phyloP scores from a whole-genome alignment of 1,139 yeast genomes.

The Yamadazyma songkhlaensis region DNA sequence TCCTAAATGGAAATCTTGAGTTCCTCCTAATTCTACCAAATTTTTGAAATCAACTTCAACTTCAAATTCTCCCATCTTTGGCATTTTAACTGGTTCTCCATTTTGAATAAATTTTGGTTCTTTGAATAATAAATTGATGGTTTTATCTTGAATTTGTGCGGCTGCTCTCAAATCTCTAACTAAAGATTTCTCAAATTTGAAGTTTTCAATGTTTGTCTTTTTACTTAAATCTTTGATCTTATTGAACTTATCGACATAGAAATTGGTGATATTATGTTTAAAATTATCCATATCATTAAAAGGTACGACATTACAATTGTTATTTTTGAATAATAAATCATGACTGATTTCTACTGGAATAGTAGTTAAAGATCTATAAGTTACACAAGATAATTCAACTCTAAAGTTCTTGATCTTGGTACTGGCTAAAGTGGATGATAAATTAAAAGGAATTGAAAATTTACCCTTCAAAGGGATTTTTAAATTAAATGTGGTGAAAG shows the following conservation, averaged over 20 bases:
- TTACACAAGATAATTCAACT: slow-evolving; percentile 33
- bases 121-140: slow-evolving; percentile 16
- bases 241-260: slow-evolving; percentile 19
- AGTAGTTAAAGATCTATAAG: slow-evolving; percentile 29
- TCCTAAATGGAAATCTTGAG: slow-evolving; percentile 25
- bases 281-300: slow-evolving; percentile 26
- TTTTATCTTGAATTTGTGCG: slow-evolving; percentile 25
- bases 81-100: slow-evolving; percentile 1
- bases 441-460: slow-evolving; percentile 24
- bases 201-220: slow-evolving; percentile 23
- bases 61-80: slow-evolving; percentile 7
- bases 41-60: slow-evolving; percentile 9
- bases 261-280: slow-evolving; percentile 20
- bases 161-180: slow-evolving; percentile 31
- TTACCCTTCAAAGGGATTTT: slow-evolving; percentile 28
- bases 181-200: slow-evolving; percentile 28
- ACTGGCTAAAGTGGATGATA: background rate
- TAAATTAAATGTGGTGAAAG: slow-evolving; percentile 24
- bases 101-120: slow-evolving; percentile 5
- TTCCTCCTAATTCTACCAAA: slow-evolving; percentile 3
- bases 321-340: slow-evolving; percentile 30
- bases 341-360: slow-evolving; percentile 44
- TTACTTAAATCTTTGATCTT: slow-evolving; percentile 20
- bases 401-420: slow-evolving; percentile 27
- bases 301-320: slow-evolving; percentile 6